Base-by-base conservation (phyloP, 495 filamentous ascomycete species). In the Mytilinidion resinicola region DNA sequence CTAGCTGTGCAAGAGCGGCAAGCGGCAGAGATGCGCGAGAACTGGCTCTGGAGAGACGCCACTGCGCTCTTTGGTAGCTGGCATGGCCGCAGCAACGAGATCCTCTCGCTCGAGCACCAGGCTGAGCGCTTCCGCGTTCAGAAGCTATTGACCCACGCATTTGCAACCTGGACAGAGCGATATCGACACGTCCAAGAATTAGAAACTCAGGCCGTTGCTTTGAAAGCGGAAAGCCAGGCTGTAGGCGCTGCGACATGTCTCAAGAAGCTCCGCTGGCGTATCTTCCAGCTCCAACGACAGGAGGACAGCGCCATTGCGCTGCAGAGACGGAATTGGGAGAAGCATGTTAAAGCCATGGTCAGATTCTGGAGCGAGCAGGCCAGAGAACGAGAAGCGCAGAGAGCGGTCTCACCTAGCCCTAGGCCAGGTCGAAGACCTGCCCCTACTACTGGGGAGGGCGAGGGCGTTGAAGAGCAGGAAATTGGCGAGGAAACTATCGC, bases 1-100 rank as follows among this genome's bases (percentile, higher is more conserved):
- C 4, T 60, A 11, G 59, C 66, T 17, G 62, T 78, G 3, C 36
- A 69, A n/a, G 70, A 74, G 20, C 69, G 79, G 35, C 74, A 79
- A 61, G 79, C 80, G 5, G 49, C 72, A 9, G 57, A 55, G 10
- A 15, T 63, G 17, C 33, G 44, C 8, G 56, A 74, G n/a, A 72
- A 70, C 17, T 73, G 71, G 30, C 53, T 70, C 8, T 59, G 79
- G 15, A 58, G 63, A 11, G 44, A 39, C 7, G 53, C 33, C 34
- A 52, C 39, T 25, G 17, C 4, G n/a, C 30, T 62, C 14, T 50
- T 67, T 19, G 33, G 9, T 12, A 34, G 35, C 15, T 64, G 61
- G 65, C 54, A 50, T 21, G 25, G 47, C 9, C 53, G 52, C 14
- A 46, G 53, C n/a, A 50, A 39, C 9, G n/a, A 38, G 7, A 9